These are phyloP conservation scores for Amphichorda felina DNA, from an alignment of 2,329 filamentous ascomycete genomes.

Conservation along the genomic window DNA sequence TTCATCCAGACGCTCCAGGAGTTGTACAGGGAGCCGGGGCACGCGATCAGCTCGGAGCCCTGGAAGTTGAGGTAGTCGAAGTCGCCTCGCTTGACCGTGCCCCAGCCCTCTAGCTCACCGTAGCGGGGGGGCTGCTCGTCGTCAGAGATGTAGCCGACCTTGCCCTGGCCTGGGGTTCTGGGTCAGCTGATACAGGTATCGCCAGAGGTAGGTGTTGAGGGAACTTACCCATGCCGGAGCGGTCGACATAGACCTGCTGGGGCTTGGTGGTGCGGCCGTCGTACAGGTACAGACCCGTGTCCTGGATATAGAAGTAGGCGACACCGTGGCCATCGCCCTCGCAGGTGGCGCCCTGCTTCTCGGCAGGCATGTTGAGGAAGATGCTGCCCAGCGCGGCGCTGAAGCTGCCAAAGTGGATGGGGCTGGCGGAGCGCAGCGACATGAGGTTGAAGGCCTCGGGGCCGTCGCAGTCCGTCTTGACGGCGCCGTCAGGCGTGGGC, in stretches of 20 bases:
- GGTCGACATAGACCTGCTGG: conserved; percentile 42
- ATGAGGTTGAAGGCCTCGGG: conserved; percentile 34
- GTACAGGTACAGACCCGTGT: conserved; percentile 36
- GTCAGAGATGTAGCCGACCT: conserved; percentile 38
- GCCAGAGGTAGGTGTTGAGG: conserved; percentile 28
- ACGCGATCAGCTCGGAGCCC: conserved; percentile 34
- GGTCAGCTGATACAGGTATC: too few relatives aligned
- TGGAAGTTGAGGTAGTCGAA: conserved; percentile 29
- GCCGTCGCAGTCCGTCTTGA: conserved; percentile 5
- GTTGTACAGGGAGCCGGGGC: conserved; percentile 31
- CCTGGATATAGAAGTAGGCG: conserved; percentile 5
- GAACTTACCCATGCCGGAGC: conserved; percentile 43
- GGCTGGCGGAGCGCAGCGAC: conserved; percentile 34
- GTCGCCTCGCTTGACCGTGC: conserved; percentile 23
- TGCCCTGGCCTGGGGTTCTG: conserved; percentile 33
- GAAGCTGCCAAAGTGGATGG: conserved; percentile 32
- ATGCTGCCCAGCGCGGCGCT: conserved; percentile 32
- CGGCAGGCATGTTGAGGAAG: conserved; percentile 23
- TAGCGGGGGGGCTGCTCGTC: conserved; percentile 23
- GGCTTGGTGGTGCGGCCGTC: conserved; percentile 17
- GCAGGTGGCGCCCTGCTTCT: conserved; percentile 35
- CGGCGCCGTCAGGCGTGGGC: conserved; percentile 4
- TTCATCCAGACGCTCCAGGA: conserved; percentile 28
- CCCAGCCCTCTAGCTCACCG: conserved; percentile 34
- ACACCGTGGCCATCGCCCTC: conserved; percentile 13